A percentile compares a stretch with the other conserved stretches of the same genome.
Evolutionary conservation across 805 yeast genomes (phyloP).

Genomic region (Wickerhamiella nectarea): DNA sequence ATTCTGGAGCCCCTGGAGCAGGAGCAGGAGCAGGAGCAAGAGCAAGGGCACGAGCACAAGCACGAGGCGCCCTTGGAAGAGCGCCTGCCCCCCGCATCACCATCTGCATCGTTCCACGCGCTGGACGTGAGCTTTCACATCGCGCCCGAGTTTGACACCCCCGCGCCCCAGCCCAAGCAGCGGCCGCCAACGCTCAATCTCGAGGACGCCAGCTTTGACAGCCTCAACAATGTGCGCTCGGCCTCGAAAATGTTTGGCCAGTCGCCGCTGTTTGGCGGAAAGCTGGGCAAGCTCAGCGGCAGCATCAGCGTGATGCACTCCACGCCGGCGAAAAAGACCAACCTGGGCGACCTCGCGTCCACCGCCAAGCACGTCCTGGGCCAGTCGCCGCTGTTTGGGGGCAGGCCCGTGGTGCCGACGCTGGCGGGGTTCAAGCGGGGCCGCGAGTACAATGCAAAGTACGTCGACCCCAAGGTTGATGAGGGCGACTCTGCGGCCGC

Average conservation of each 20-base stretch:
- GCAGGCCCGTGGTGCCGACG: not conserved
- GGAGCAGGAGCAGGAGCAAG: too few relatives aligned
- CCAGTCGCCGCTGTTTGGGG: slow-evolving; percentile 3
- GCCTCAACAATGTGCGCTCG: not conserved
- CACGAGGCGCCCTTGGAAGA: not conserved
- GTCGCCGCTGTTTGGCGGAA: slow-evolving; percentile 5
- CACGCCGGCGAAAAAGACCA: not conserved
- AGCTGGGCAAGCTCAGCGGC: not conserved
- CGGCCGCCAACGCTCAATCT: not conserved
- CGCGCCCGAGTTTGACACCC: slow-evolving; percentile 2
- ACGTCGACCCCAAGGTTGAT: slow-evolving; percentile 1
- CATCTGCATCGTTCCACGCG: not conserved
- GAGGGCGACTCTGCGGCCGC: not conserved
- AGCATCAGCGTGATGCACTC: not conserved
- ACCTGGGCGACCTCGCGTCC: not conserved
- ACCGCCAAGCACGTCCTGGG: slow-evolving; percentile 1
- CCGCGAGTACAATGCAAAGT: not conserved
- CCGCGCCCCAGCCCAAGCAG: not conserved
- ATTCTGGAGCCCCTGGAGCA: too few relatives aligned
- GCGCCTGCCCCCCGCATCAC: not conserved
- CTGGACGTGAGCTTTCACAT: slow-evolving; percentile 7
- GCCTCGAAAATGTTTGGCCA: slow-evolving; percentile 5
- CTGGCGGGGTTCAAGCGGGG: slow-evolving; percentile 5
- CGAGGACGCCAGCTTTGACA: too few relatives aligned
- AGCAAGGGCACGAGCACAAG: too few relatives aligned